phyloP scores from a whole-genome alignment of 306 rosid genomes.

The Quillaja saponaria region DNA sequence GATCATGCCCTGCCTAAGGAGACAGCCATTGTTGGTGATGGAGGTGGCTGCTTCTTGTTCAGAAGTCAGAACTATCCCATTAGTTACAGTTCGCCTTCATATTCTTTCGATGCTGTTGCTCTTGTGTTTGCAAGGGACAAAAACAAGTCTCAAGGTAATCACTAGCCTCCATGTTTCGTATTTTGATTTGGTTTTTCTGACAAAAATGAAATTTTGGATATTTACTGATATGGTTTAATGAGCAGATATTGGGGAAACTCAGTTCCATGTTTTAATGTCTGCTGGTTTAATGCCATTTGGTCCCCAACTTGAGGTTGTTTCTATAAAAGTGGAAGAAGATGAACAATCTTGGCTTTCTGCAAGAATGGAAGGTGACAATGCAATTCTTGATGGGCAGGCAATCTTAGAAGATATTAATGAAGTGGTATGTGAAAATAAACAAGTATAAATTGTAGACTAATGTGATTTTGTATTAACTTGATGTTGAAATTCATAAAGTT shows the following conservation, averaged over 20 bases:
- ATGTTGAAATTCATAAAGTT: too few relatives aligned
- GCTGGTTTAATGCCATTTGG: conserved; percentile 43
- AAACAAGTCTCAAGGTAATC: conserved; percentile 43
- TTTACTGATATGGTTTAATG: neutral
- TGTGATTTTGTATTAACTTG: too few relatives aligned
- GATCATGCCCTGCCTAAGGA: conserved; percentile 51
- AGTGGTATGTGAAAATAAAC: conserved; percentile 21
- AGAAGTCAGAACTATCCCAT: conserved; percentile 28
- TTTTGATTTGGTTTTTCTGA: neutral
- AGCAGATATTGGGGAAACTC: conserved; percentile 38
- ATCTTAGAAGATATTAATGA: conserved; percentile 29
- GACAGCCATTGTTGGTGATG: conserved; percentile 59
- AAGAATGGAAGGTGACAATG: conserved; percentile 33
- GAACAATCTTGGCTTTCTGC: conserved; percentile 41
- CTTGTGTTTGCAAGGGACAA: conserved; percentile 52
- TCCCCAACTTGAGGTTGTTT: conserved; percentile 35
- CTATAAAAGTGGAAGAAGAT: conserved; percentile 4
- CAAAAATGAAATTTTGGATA: neutral
- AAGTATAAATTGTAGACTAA: neutral
- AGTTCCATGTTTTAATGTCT: conserved; percentile 44
- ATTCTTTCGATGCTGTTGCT: conserved; percentile 48
- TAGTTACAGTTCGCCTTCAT: conserved; percentile 23
- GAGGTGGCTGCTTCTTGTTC: conserved; percentile 46
- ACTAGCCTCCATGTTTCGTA: neutral
- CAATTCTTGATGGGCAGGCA: conserved; percentile 26